Conservation (phyloP, 2,329 filamentous ascomycete genomes). For the Aphanocladium album region DNA sequence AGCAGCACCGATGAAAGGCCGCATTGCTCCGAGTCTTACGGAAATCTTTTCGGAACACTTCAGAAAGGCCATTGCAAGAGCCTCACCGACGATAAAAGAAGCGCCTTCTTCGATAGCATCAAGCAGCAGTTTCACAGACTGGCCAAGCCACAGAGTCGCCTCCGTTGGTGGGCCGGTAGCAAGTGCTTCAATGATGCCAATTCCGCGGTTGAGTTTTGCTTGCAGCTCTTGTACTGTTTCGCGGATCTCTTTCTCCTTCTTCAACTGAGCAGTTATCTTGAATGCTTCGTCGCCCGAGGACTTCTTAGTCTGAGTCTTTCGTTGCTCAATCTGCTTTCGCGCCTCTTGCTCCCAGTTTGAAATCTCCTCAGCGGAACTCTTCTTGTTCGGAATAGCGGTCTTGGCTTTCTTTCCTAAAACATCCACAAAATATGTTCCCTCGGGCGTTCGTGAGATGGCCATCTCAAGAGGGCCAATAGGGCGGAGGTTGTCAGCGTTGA, state of each 20-base stretch:
- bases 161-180: slow-evolving; percentile 86
- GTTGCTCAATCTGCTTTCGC: slow-evolving; percentile 78
- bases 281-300: slow-evolving; percentile 81
- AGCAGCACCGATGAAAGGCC: slow-evolving; percentile 81
- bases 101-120: slow-evolving; percentile 74
- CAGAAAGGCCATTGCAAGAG: slow-evolving; percentile 72
- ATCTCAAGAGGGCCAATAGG: slow-evolving; percentile 81
- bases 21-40: slow-evolving; percentile 66
- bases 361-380: slow-evolving; percentile 90
- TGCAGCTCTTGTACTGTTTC: slow-evolving; percentile 64
- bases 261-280: slow-evolving; percentile 86
- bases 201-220: slow-evolving; percentile 69
- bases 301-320: slow-evolving; percentile 89
- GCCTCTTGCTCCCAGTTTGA: slow-evolving; percentile 97
- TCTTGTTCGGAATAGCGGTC: slow-evolving; percentile 71
- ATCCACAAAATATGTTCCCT: slow-evolving; percentile 84
- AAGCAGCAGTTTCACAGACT: slow-evolving; percentile 69
- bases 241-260: slow-evolving; percentile 78
- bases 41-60: slow-evolving; percentile 72
- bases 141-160: slow-evolving; percentile 79
- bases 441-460: slow-evolving; percentile 85
- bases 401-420: slow-evolving; percentile 79
- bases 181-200: slow-evolving; percentile 79
- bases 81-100: slow-evolving; percentile 73
- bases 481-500: slow-evolving; percentile 64